Evolutionary conservation across 2,329 filamentous ascomycete species (phyloP), one percentile per base, ranked within the genome.

Genomic region (Aschersonia sp.): DNA sequence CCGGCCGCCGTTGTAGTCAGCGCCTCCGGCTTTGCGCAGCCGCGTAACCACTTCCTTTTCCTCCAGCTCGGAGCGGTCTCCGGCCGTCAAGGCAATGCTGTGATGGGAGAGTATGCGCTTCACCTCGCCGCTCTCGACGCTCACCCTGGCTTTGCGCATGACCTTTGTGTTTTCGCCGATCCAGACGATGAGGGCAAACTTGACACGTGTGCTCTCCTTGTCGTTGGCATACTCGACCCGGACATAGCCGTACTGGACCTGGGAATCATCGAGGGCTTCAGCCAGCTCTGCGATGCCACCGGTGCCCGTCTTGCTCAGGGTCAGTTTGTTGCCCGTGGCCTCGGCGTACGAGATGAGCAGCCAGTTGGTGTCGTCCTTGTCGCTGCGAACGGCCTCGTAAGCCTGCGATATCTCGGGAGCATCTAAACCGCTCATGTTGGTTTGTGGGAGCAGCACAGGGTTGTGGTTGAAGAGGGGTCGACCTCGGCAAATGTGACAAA

Each of bases 211-310:
- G 64, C 72, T 77, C 68, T 85, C 81, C 53, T 76, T 76, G 62
- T 85, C 81, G 66, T 84, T 84, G 59, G 79, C 79, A 62, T 84
- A 78, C 67, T 83, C 78, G 60, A 82, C 67, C 32, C 78, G 75
- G 55, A 69, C 74, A 65, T 83, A 83, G 48, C 70, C 79, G 66
- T 83, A 84, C 61, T 81, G 76, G 48, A 79, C 79, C 63, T 81
- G 71, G 37, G 59, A 57, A 57, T 78, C 70, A 59, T 79, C 77
- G 9, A 84, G 67, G 52, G 68, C 63, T 32, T 56, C 57, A n/a
- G 69, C 66, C 51, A 84, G 68, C 65, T 83, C 79, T 7, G 63
- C 50, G 10, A 84, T 66, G 10, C 79, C 79, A 46, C 81, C 81
- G 2, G 62, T 70, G 47, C 81, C 81, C 31, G 77, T 82, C 49